phyloP scores from a whole-genome alignment of 2,329 filamentous ascomycete genomes.

The Rhinocladiella similis region DNA sequence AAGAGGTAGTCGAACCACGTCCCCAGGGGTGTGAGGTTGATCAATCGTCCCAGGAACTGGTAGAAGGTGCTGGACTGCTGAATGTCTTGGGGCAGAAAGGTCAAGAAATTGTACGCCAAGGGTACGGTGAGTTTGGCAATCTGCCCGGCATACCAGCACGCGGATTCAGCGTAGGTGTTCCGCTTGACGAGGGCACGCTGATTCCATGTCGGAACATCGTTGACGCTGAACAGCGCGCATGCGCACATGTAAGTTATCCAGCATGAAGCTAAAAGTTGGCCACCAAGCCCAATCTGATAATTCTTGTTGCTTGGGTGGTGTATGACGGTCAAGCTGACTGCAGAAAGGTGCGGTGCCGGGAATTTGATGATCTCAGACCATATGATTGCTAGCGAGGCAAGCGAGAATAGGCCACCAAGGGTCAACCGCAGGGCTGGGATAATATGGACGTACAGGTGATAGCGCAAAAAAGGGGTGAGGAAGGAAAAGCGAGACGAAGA shows the following conservation, averaged over 20 bases:
- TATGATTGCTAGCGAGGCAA: conserved; percentile 79
- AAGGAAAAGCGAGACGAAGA: conserved; percentile 59
- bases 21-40: conserved; percentile 80
- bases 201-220: conserved; percentile 96
- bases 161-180: conserved; percentile 89
- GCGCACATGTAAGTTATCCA: conserved; percentile 98
- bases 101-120: conserved; percentile 93
- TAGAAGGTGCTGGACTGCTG: conserved; percentile 83
- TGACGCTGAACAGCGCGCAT: conserved; percentile 82
- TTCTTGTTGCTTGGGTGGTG: conserved; percentile 69
- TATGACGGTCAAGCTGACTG: conserved; percentile 60
- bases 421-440: conserved; percentile 67
- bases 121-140: conserved; percentile 91
- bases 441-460: conserved; percentile 72
- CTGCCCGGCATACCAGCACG: conserved; percentile 93
- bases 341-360: conserved; percentile 73
- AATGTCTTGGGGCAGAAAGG: conserved; percentile 73
- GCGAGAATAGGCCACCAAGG: conserved; percentile 66
- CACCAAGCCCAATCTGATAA: conserved; percentile 78
- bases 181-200: conserved; percentile 85
- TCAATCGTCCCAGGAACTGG: conserved; percentile 76
- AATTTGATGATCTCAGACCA: conserved; percentile 93
- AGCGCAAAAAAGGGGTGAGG: conserved; percentile 79
- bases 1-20: conserved; percentile 85
- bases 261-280: conserved; percentile 76